phyloP scores from a whole-genome alignment of 2,329 filamentous ascomycete genomes.

The Corinectria fuckeliana region DNA sequence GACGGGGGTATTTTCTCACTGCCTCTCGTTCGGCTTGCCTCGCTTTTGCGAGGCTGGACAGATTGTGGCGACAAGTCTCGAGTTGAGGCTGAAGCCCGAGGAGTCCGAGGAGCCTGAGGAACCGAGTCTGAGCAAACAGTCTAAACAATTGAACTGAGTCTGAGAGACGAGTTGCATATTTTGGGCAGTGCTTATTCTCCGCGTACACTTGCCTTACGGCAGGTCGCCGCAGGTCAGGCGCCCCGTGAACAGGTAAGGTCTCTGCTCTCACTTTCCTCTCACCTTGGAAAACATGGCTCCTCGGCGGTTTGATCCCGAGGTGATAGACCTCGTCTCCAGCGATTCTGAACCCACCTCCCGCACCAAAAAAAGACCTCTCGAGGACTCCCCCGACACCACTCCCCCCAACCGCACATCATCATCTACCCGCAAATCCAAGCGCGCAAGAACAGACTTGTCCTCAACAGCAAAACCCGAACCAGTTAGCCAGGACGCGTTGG shows the following conservation, averaged over 20 bases:
- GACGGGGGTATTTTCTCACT: slow-evolving; percentile 8
- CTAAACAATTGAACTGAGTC: too few species aligned
- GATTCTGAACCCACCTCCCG: slow-evolving; percentile 27
- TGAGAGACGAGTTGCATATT: background rate
- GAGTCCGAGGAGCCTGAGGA: background rate
- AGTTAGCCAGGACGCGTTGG: slow-evolving; percentile 7
- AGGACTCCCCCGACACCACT: slow-evolving; percentile 28
- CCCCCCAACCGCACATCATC: slow-evolving; percentile 12
- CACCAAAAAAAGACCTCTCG: slow-evolving; percentile 39
- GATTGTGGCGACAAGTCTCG: background rate
- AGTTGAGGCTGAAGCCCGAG: background rate
- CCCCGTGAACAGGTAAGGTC: slow-evolving; percentile 9
- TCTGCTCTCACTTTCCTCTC: slow-evolving; percentile 7
- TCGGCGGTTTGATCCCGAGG: slow-evolving; percentile 30
- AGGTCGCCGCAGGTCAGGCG: background rate
- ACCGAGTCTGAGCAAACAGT: background rate
- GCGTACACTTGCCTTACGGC: background rate
- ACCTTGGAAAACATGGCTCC: slow-evolving; percentile 21
- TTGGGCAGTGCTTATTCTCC: background rate
- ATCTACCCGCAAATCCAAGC: slow-evolving; percentile 28
- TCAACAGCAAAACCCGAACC: slow-evolving; percentile 6
- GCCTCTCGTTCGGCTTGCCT: background rate
- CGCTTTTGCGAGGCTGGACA: background rate
- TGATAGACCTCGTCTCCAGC: slow-evolving; percentile 35
- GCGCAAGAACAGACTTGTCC: slow-evolving; percentile 23